Conservation (phyloP, 2,329 filamentous ascomycete genomes). For the Paecilomyces niveus region DNA sequence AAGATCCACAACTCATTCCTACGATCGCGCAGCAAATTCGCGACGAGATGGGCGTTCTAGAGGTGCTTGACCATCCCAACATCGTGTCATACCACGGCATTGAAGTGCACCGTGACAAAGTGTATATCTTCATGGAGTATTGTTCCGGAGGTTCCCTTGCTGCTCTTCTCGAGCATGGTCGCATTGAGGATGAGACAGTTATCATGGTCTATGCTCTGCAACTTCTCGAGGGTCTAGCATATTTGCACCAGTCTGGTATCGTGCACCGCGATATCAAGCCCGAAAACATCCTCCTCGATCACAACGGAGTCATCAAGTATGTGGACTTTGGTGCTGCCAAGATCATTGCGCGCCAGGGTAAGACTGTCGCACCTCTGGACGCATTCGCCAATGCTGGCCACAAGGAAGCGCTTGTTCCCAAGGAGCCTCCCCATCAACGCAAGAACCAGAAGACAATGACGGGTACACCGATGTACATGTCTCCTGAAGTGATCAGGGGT, state of each 20-base stretch:
- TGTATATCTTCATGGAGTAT: conserved; percentile 99
- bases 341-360: conserved; percentile 87
- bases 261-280: conserved; percentile 97
- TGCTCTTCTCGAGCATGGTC: conserved; percentile 82
- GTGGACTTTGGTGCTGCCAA: conserved; percentile 98
- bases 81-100: conserved; percentile 97
- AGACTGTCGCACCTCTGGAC: conserved; percentile 66
- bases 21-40: conserved; percentile 89
- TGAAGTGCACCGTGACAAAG: conserved; percentile 94
- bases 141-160: conserved; percentile 92
- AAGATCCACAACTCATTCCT: conserved; percentile 93
- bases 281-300: conserved; percentile 93
- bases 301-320: conserved; percentile 98
- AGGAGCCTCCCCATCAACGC: conserved; percentile 24
- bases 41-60: conserved; percentile 94
- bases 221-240: conserved; percentile 85
- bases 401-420: conserved; percentile 23
- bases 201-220: conserved; percentile 95
- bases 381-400: conserved; percentile 43
- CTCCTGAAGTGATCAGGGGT: conserved; percentile 94
- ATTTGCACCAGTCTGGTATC: conserved; percentile 85
- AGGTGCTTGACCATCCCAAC: conserved; percentile 93
- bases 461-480: conserved; percentile 99
- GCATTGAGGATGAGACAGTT: conserved; percentile 95
- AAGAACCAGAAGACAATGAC: conserved; percentile 83